A percentile compares a stretch with the other conserved stretches of the same genome.
Evolutionary conservation across 768 basidiomycete species (phyloP).

Genomic region (Tricholoma hemisulphureum): DNA sequence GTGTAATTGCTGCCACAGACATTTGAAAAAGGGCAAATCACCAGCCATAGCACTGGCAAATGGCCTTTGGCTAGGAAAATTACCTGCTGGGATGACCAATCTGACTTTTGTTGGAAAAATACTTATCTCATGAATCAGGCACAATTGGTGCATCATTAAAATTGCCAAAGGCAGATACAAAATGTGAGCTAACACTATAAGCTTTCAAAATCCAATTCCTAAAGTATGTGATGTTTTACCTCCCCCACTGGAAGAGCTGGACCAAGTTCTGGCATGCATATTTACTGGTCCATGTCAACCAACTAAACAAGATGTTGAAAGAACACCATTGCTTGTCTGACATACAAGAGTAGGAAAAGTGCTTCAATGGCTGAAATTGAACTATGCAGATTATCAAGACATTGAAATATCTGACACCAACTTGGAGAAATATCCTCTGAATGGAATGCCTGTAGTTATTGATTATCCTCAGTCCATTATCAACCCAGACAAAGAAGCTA

Average conservation of each 20-base stretch:
- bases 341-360: not conserved
- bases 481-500: conserved; percentile 23
- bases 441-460: conserved; percentile 17
- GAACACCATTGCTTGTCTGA: not conserved
- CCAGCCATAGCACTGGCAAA: not conserved
- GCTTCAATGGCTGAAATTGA: not conserved
- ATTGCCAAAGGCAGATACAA: not conserved
- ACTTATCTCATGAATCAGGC: not conserved
- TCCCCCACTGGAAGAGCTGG: not conserved
- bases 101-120: not conserved
- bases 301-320: not conserved
- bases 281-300: too few species aligned
- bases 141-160: not conserved
- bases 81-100: not conserved
- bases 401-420: conserved; percentile 26
- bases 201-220: too few species aligned
- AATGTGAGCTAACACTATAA: too few species aligned
- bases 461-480: conserved; percentile 10
- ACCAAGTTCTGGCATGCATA: too few species aligned
- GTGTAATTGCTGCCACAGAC: conserved; percentile 6
- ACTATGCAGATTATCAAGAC: conserved; percentile 11
- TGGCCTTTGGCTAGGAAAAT: conserved; percentile 1
- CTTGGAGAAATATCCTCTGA: conserved; percentile 20
- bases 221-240: not conserved
- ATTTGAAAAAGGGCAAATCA: conserved; percentile 2